A percentile compares a stretch with the other conserved stretches of the same genome.
These are phyloP conservation scores for Phyllostachys edulis DNA, from an alignment of 176 grass and related monocot species.

Conservation along the genomic window DNA sequence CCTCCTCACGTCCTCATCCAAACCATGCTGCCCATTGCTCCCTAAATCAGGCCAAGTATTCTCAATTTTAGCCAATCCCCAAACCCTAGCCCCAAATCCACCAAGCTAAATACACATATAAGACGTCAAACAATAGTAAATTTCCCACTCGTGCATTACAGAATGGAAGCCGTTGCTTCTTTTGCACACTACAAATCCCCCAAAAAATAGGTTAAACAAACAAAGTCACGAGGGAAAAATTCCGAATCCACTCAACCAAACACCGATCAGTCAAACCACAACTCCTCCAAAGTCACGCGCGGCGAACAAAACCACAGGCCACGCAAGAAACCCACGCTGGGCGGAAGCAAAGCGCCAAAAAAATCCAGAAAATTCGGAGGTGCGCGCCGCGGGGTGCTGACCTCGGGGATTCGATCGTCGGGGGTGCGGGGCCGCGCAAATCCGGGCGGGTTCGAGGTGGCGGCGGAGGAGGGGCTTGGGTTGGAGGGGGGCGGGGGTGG, in stretches of 20 bases:
- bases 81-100: conserved; percentile 56
- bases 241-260: conserved; percentile 7
- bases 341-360: background rate
- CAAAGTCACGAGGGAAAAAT: background rate
- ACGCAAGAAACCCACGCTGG: background rate
- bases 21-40: conserved; percentile 7
- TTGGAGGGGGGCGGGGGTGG: background rate
- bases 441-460: conserved; percentile 32
- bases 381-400: conserved; percentile 9
- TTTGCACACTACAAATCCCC: conserved; percentile 3
- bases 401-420: conserved; percentile 21
- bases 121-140: background rate
- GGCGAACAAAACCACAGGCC: background rate
- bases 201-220: background rate
- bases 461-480: background rate
- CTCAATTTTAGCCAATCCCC: conserved; percentile 24
- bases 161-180: conserved; percentile 14
- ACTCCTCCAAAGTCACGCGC: background rate
- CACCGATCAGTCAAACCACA: conserved; percentile 10
- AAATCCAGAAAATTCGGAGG: background rate
- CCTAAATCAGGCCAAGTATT: conserved; percentile 28
- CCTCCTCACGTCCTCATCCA: conserved; percentile 24
- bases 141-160: conserved; percentile 1
- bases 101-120: background rate
- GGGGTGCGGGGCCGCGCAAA: background rate